Conservation (phyloP, 2,329 filamentous ascomycete species). For the Xylariaceae sp. region DNA sequence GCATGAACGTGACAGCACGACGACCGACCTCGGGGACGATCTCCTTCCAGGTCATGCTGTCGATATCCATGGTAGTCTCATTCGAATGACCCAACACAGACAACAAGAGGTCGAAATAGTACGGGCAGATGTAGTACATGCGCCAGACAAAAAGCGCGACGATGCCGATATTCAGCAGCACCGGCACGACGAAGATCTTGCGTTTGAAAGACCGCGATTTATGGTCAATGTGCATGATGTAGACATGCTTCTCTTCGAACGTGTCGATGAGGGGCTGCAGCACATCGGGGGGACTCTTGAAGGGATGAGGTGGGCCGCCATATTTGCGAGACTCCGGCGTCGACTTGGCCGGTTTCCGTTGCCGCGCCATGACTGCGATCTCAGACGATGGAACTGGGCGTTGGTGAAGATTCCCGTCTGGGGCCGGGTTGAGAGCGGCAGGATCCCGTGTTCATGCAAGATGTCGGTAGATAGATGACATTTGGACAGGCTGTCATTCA, state of each 20-base stretch:
- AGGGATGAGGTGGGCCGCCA: slow-evolving; percentile 54
- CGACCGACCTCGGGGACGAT: slow-evolving; percentile 52
- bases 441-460: not conserved
- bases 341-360: slow-evolving; percentile 25
- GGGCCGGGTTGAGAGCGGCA: not conserved
- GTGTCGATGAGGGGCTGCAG: slow-evolving; percentile 61
- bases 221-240: slow-evolving; percentile 77
- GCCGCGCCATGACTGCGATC: slow-evolving; percentile 25
- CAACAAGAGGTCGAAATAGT: slow-evolving; percentile 64
- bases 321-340: slow-evolving; percentile 26
- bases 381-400: not conserved
- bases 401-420: not conserved
- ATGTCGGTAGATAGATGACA: not conserved
- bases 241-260: slow-evolving; percentile 66
- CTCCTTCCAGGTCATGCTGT: slow-evolving; percentile 50
- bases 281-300: slow-evolving; percentile 57
- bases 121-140: slow-evolving; percentile 61
- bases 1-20: slow-evolving; percentile 60
- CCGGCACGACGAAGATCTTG: slow-evolving; percentile 75
- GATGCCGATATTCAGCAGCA: slow-evolving; percentile 69
- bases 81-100: slow-evolving; percentile 62
- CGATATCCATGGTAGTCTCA: slow-evolving; percentile 58
- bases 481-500: not conserved
- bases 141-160: slow-evolving; percentile 61
- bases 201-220: slow-evolving; percentile 67